Evolutionary conservation across 495 filamentous ascomycete species (phyloP), one percentile per base, ranked within the genome.

Genomic region (Evansstolkia leycettana): DNA sequence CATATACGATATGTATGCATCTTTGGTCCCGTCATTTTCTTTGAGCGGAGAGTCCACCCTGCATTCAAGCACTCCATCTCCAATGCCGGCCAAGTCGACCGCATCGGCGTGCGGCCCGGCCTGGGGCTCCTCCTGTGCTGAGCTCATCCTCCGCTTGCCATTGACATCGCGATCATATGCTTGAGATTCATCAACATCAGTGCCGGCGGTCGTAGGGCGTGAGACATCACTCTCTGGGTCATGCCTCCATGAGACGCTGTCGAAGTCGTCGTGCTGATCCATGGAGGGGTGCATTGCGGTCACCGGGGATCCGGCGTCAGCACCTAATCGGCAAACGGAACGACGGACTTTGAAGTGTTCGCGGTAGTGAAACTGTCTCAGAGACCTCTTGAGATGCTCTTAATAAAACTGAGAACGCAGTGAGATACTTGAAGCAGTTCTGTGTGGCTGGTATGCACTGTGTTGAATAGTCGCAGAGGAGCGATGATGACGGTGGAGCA

Each of bases 21-120:
- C 88, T 58, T 94, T 95, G 34, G 87, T 92, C n/a, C 92, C 89
- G 49, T 95, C 86, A 46, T 83, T 84, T 60, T 94, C 90, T 53
- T 94, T 95, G 47, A 84, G 68, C 12, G 90, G 87, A 28, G 75
- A 68, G 30, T 75, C 72, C 16, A 98, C 88, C 20, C 55, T 75
- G 52, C 85, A 94, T 47, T 94, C 83, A 28, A 98, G 70, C 17
- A 73, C 71, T 34, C 87, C 88, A 34, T 82, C 78, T 37, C 76
- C 82, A 41, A 84, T 65, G 31, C 80, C 82, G 38, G 72, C 75
- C 35, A 76, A 63, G 46, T 80, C 77, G 25, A 72, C 61, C 33
- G 65, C 56, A 46, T 77, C 75, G 12, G 72, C 72, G 39, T 65
- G 54, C 38, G 60, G 47, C 10, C 72, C 74, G 11, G 73, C 67